Evolutionary conservation across 352 stramenopile genomes (phyloP).

Genomic region (Phytophthora pini): DNA sequence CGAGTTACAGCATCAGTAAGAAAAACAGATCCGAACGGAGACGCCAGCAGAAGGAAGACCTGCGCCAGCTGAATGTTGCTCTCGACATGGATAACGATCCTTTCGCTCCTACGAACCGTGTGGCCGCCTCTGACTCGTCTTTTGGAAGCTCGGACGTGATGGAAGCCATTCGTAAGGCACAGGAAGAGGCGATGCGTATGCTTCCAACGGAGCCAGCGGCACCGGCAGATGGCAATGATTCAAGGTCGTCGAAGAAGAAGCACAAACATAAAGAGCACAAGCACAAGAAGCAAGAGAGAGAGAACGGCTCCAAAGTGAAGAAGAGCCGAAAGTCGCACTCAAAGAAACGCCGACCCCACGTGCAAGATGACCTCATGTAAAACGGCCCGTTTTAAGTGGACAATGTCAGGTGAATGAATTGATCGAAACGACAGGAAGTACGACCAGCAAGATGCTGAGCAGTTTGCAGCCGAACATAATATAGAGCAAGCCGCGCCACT

Average conservation of each 20-base stretch:
- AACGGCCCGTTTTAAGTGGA: conserved; percentile 3
- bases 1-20: conserved; percentile 53
- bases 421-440: conserved; percentile 1
- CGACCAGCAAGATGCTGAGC: conserved; percentile 6
- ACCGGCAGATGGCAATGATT: conserved; percentile 8
- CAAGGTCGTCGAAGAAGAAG: conserved; percentile 23
- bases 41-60: conserved; percentile 55
- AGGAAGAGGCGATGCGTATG: conserved; percentile 76
- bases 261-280: conserved; percentile 41
- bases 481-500: conserved; percentile 8
- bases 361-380: conserved; percentile 26
- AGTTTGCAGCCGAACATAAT: conserved; percentile 13
- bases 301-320: conserved; percentile 16
- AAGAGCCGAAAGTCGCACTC: conserved; percentile 37
- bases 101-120: conserved; percentile 8
- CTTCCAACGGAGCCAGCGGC: conserved; percentile 27
- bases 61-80: conserved; percentile 41
- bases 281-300: conserved; percentile 23
- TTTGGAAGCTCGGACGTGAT: conserved; percentile 58
- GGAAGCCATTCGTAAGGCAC: conserved; percentile 69
- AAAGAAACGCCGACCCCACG: conserved; percentile 21
- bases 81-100: conserved; percentile 29
- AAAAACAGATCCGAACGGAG: conserved; percentile 45
- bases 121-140: conserved; percentile 16
- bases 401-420: too few species aligned